These are phyloP conservation scores for Candida vartiovaarae DNA, from an alignment of 805 yeast species.

Conservation along the genomic window DNA sequence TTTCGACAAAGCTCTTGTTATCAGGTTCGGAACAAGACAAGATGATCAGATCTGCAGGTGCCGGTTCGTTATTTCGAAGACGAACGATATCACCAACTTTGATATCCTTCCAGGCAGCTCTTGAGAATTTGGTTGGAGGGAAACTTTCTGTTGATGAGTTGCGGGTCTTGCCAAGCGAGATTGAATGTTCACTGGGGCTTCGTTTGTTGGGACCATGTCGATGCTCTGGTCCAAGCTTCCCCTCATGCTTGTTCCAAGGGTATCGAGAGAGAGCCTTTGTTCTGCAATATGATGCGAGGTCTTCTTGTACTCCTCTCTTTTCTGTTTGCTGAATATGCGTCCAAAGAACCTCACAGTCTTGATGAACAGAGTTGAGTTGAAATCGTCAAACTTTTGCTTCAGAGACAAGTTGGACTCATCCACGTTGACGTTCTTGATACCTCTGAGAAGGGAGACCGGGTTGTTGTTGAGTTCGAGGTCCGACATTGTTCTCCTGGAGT, in stretches of 20 bases:
- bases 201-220: neutral
- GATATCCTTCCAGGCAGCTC: constrained; percentile 56
- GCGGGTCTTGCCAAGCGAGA: constrained; percentile 3
- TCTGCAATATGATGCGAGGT: constrained; percentile 3
- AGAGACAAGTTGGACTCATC: constrained; percentile 38
- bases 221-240: constrained; percentile 3
- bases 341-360: constrained; percentile 17
- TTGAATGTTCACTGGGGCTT: constrained; percentile 2
- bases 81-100: constrained; percentile 69
- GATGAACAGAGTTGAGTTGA: constrained; percentile 26
- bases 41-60: constrained; percentile 68
- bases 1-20: constrained; percentile 65
- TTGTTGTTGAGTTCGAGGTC: constrained; percentile 76
- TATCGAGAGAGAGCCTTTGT: constrained; percentile 13
- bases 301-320: constrained; percentile 6
- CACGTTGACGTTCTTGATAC: constrained; percentile 50
- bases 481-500: constrained; percentile 61
- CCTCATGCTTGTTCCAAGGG: constrained; percentile 3
- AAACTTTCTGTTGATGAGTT: neutral
- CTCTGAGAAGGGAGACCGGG: constrained; percentile 52
- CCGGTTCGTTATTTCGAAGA: constrained; percentile 66
- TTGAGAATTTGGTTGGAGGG: constrained; percentile 22
- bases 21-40: constrained; percentile 43
- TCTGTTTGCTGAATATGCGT: constrained; percentile 12
- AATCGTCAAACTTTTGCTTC: constrained; percentile 56